Evolutionary conservation across 1,284 basidiomycete species (phyloP), one percentile per base, ranked within the genome.

Genomic region (Phaffia rhodozyma): DNA sequence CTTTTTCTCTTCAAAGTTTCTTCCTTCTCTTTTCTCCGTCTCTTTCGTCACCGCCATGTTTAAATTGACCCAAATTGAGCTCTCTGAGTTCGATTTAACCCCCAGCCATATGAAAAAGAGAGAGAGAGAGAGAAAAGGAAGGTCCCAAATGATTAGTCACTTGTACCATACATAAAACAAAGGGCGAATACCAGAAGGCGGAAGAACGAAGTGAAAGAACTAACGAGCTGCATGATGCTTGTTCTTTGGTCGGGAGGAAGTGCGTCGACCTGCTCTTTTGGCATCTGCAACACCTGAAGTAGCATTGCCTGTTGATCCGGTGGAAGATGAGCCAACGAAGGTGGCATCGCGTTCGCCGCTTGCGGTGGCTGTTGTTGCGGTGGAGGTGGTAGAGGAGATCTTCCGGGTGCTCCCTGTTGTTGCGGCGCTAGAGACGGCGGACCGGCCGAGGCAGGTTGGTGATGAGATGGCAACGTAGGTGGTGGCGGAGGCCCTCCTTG

Each of bases 261-360:
- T 7, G 83, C 84, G 63, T 84, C 85, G 70, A 98, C 89, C 75
- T 97, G 91, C 56, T 91, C 90, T 50, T 82, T 85, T 0, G 89
- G 88, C 70, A 98, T 77, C 66, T 81, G 83, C 38, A 98, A 77
- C 0, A 97, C 91, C 76, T 93, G 91, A 73, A 89, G 79, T 55
- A 92, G 72, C 84, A 91, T 89, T 30, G 82, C 79, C 87, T 91
- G 71, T 68, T 77, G 76, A 65, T 78, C 75, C 61, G 74, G 72
- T 9, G 75, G 72, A 13, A 76, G 69, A 29, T 71, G 70, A 7
- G 70, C 68, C 49, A 77, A 71, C 71, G 43, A 43, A 34, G 48
- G 53, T 53, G 5, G 53, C 34, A 73, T 71, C 9, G 64, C 48
- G 23, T 61, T 58, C 21, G 57, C 47, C 23, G 59, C 47, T 34